A percentile compares a stretch with the other conserved stretches of the same genome.
These are phyloP conservation scores for Crithidia thermophila DNA, from an alignment of 208 protist genomes.

Conservation along the genomic window DNA sequence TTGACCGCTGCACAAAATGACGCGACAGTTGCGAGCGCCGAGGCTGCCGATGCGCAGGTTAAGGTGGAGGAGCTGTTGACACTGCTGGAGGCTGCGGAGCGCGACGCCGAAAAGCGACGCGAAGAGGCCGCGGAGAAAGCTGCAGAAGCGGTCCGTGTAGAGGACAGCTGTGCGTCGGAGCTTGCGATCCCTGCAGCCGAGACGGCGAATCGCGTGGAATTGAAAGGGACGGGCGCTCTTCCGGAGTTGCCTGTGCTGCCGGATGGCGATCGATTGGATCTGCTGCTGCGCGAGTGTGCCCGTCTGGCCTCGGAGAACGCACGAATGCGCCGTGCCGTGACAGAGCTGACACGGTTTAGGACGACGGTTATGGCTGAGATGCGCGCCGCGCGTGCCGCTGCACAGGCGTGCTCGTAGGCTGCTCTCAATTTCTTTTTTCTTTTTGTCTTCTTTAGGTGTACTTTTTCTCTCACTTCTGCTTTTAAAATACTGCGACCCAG, in stretches of 20 bases:
- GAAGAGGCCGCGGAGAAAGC: background rate
- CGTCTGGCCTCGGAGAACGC: slow-evolving; percentile 21
- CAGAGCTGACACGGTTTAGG: slow-evolving; percentile 30
- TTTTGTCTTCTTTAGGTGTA: background rate
- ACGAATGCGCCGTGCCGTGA: slow-evolving; percentile 7
- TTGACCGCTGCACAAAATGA: background rate
- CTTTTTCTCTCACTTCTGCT: too few relatives aligned
- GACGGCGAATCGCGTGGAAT: too few relatives aligned
- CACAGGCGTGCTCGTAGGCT: background rate
- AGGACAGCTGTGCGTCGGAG: too few relatives aligned
- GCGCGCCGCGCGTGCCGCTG: background rate
- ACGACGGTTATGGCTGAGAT: slow-evolving; percentile 28
- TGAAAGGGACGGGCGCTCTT: background rate
- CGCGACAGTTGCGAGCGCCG: background rate
- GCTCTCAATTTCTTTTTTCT: slow-evolving; percentile 3
- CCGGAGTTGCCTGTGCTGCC: background rate
- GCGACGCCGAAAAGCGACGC: background rate
- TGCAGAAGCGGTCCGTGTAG: too few relatives aligned
- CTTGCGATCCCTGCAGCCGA: too few relatives aligned
- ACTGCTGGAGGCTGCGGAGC: background rate
- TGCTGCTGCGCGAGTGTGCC: slow-evolving; percentile 1
- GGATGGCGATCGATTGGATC: background rate
- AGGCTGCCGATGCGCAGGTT: slow-evolving; percentile 5
- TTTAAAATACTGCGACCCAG: too few relatives aligned
- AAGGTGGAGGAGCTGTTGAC: background rate